Evolutionary conservation across 306 rosid genomes (phyloP), one percentile per base, ranked within the genome.

Genomic region (Myrica gale): DNA sequence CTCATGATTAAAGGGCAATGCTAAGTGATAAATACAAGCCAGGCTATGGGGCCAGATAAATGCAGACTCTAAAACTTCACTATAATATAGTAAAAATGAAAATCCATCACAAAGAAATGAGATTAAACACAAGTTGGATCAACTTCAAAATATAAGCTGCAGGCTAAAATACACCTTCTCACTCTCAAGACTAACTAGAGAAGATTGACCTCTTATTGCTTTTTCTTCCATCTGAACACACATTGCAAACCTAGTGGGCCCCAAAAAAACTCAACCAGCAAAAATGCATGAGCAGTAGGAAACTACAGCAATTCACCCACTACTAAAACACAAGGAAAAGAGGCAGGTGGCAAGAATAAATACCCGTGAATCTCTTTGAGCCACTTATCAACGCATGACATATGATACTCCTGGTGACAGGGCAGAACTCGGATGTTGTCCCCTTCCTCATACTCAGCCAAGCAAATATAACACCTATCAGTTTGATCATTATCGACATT

Each of bases 291-390:
- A 26, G 32, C 32, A 26, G 32, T 1, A 26, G 32, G 32, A 26
- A 26, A 26, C 32, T 26, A 26, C 32, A 26, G 32, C 32, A 26
- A 26, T 26, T 26, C 32, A 26, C 32, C 32, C 32, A 26, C 32
- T 26, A 26, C 32, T 26, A 6, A 15, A 19, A 72, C 7, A 74
- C 4, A 69, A 43, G 61, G 26, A 45, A 63, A 76, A 37, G 71
- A 62, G 58, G 23, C 12, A 65, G 56, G 66, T 47, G 71, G 47
- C 62, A 55, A 76, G 26, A 48, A 70, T 61, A 71, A 19, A 20
- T 89, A 96, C 99, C 98, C 96, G 16, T 96, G 98, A 74, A 96
- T 92, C 90, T 96, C 99, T 80, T 89, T 96, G 16, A 96, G 95
- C 99, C 99, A 96, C 88, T 96, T 96, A 57, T 96, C 99, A 4